Percentiles rank a stretch among this genome's conserved stretches.
Evolutionary conservation across 768 basidiomycete species (phyloP).

Genomic region (Lentinula boryana): DNA sequence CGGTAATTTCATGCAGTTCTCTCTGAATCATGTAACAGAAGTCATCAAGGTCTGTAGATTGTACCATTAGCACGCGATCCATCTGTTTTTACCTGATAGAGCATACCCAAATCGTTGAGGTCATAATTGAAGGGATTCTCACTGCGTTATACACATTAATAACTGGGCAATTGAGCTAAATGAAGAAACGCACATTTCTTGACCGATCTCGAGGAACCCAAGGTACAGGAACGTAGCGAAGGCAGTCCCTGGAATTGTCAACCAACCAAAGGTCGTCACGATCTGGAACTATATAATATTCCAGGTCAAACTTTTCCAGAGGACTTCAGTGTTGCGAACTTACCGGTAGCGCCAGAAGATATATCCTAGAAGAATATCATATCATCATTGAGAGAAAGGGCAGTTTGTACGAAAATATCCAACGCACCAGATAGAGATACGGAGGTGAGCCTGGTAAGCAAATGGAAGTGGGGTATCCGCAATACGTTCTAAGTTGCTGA

Average conservation of each 20-base stretch:
- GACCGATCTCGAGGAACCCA: slow-evolving; percentile 65
- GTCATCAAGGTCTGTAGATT: slow-evolving; percentile 46
- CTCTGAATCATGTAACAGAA: slow-evolving; percentile 64
- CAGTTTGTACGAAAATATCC: neutral
- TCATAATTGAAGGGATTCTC: slow-evolving; percentile 69
- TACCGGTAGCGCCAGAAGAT: slow-evolving; percentile 3
- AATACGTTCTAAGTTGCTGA: slow-evolving; percentile 56
- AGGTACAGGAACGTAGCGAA: slow-evolving; percentile 59
- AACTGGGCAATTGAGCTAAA: neutral
- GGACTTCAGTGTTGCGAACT: neutral
- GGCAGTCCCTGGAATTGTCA: slow-evolving; percentile 57
- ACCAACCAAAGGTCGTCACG: slow-evolving; percentile 27
- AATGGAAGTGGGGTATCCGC: slow-evolving; percentile 62
- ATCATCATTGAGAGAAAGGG: neutral
- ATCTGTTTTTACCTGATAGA: neutral
- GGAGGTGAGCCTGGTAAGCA: slow-evolving; percentile 62
- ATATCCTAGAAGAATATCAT: neutral
- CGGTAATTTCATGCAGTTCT: slow-evolving; percentile 69
- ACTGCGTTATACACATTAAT: slow-evolving; percentile 19
- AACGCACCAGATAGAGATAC: slow-evolving; percentile 55
- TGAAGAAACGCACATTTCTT: slow-evolving; percentile 47
- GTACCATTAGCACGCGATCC: neutral
- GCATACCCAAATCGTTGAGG: slow-evolving; percentile 55
- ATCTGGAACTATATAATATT: neutral
- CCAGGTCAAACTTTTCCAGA: neutral